phyloP scores from a whole-genome alignment of 495 filamentous ascomycete species.

The Aspergillus asperescens region DNA sequence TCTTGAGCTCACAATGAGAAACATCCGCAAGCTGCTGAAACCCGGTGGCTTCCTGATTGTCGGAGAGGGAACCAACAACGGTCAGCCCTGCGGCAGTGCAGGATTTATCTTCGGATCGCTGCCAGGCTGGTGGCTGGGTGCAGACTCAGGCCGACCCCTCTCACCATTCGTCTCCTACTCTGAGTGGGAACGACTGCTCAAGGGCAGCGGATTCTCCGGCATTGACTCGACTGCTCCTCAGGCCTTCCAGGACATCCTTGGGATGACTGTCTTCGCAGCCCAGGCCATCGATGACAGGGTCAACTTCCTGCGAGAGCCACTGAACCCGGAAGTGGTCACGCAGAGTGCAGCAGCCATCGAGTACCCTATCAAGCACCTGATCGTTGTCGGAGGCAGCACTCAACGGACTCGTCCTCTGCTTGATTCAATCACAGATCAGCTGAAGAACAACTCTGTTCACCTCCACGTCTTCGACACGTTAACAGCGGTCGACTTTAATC shows the following conservation, averaged over 20 bases:
- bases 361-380: no score
- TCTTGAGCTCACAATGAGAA: conserved; percentile 42
- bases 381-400: no score
- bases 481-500: no score
- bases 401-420: no score
- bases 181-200: conserved; percentile 5
- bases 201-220: conserved; percentile 3
- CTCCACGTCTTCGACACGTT: no score
- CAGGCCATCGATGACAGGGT: conserved; percentile 9
- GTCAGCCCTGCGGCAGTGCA: background rate
- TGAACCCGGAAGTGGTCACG: no score
- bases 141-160: background rate
- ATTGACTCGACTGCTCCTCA: background rate
- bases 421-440: no score
- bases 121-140: conserved; percentile 9
- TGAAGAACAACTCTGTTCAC: no score
- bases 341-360: no score
- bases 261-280: background rate
- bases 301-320: background rate
- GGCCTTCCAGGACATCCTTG: background rate
- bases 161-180: background rate
- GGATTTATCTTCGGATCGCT: background rate
- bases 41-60: conserved; percentile 5
- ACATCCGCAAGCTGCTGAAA: conserved; percentile 35
- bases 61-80: background rate